Evolutionary conservation across 257 asterid genomes (phyloP).

Genomic region (Petunia secreta): DNA sequence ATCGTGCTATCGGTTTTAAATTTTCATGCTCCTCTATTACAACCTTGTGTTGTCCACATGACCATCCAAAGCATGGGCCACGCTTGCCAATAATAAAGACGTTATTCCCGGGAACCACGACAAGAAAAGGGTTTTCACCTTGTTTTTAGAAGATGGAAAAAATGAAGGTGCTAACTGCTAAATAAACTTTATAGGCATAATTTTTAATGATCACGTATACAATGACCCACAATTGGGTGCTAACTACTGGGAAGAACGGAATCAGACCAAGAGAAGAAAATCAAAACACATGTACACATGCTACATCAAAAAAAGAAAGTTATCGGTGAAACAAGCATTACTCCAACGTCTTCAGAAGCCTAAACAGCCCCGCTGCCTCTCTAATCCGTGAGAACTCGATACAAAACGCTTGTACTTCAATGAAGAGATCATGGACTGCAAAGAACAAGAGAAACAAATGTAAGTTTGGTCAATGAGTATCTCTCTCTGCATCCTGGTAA

Average conservation of each 20-base stretch:
- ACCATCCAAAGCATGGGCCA: not conserved
- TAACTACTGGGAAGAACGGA: conserved; percentile 21
- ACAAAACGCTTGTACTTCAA: conserved; percentile 97
- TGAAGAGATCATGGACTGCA: conserved; percentile 92
- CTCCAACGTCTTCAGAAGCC: conserved; percentile 88
- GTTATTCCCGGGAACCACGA: not conserved
- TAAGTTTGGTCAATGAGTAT: not conserved
- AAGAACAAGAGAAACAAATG: conserved; percentile 7
- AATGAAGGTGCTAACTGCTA: not conserved
- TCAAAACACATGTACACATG: conserved; percentile 26
- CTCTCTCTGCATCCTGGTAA: not conserved
- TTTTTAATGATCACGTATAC: not conserved
- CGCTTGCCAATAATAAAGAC: not conserved
- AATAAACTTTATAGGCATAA: conserved; percentile 5
- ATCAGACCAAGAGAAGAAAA: not conserved
- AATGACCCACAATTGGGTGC: conserved; percentile 29
- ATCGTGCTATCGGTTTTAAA: not conserved
- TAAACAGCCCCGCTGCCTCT: conserved; percentile 90
- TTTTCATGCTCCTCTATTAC: not conserved
- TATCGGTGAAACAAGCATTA: conserved; percentile 26
- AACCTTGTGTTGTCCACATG: not conserved
- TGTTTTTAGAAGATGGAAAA: not conserved
- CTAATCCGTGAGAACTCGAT: conserved; percentile 94
- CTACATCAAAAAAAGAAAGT: conserved; percentile 17
- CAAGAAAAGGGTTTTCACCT: too few species aligned